Evolutionary conservation across 2,329 filamentous ascomycete genomes (phyloP).

Genomic region (Pseudogymnoascus sp.): DNA sequence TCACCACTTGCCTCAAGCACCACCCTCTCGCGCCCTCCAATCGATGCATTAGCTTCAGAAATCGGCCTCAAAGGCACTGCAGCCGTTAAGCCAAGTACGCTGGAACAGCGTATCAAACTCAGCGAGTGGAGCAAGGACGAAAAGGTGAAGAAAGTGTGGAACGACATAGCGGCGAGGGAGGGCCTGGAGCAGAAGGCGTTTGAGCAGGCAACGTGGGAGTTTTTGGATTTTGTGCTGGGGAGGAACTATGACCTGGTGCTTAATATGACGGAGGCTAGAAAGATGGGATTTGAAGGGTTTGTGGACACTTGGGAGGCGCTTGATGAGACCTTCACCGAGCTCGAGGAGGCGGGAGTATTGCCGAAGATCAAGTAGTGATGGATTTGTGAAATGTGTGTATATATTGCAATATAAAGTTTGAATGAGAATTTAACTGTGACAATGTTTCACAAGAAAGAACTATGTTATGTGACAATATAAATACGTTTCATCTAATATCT

Average conservation of each 20-base stretch:
- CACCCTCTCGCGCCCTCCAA: slow-evolving; percentile 18
- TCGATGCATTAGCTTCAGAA: slow-evolving; percentile 18
- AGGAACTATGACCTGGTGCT: slow-evolving; percentile 33
- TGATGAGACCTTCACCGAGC: slow-evolving; percentile 29
- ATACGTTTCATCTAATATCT: neutral
- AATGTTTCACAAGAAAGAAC: neutral
- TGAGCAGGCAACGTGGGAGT: slow-evolving; percentile 38
- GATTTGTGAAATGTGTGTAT: neutral
- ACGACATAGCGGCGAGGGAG: slow-evolving; percentile 10
- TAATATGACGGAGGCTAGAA: slow-evolving; percentile 40
- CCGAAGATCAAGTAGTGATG: slow-evolving; percentile 14
- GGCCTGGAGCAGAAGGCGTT: slow-evolving; percentile 15
- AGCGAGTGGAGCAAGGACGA: slow-evolving; percentile 14
- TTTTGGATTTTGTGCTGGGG: slow-evolving; percentile 37
- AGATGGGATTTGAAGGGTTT: slow-evolving; percentile 37
- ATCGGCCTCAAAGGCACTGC: slow-evolving; percentile 23
- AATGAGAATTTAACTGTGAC: neutral
- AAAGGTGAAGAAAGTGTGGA: slow-evolving; percentile 10
- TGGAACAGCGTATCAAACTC: slow-evolving; percentile 24
- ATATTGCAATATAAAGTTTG: neutral
- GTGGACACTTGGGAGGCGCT: slow-evolving; percentile 34
- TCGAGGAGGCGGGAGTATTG: slow-evolving; percentile 24
- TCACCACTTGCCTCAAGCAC: neutral
- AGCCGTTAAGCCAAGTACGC: slow-evolving; percentile 19
- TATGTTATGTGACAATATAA: neutral